Base-by-base conservation (phyloP, 176 grass and related monocot species). In the Ananas comosus region DNA sequence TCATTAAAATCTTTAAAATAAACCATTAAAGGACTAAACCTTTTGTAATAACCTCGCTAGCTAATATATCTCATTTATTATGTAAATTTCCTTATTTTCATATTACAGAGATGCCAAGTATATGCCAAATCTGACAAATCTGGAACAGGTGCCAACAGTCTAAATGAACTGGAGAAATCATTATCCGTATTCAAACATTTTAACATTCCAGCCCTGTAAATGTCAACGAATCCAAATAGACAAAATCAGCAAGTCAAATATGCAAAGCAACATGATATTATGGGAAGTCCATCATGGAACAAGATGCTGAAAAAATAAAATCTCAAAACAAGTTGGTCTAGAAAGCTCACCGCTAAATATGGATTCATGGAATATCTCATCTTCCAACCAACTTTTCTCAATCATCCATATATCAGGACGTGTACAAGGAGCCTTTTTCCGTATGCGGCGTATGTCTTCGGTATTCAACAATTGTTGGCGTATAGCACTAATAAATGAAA, bases 381-480 rank as follows among this genome's bases (percentile, higher is more conserved):
- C 90, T 84, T 91, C 95, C 33, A 99, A 76, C 13, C 82, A 87
- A 86, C 87, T 86, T 79, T 94, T 99, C 78, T 91, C 82, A 17
- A 99, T 93, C 73, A 94, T 86, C 95, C 90, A 99, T 81, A 99
- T 91, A 81, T 99, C 95, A 71, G 87, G 82, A 77, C 95, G 90
- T 64, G 95, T 94, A 63, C 95, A 99, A 28, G 95, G 95, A 82
- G 95, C 95, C 80, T 99, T 99, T 82, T 88, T 99, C 24, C 95
- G 85, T 71, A 99, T 70, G 51, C 95, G 90, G 25, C 85, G 74
- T 91, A 99, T 91, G 72, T 99, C 95, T 69, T 94, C 90, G 48
- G 90, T 91, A 84, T 76, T 99, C 70, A 99, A 86, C 78, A 99
- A 80, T 74, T 99, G 95, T 73, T 99, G 95, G 18, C 95, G 69